These are phyloP conservation scores for Exserohilum turcica DNA, from an alignment of 2,329 filamentous ascomycete genomes.

Conservation along the genomic window DNA sequence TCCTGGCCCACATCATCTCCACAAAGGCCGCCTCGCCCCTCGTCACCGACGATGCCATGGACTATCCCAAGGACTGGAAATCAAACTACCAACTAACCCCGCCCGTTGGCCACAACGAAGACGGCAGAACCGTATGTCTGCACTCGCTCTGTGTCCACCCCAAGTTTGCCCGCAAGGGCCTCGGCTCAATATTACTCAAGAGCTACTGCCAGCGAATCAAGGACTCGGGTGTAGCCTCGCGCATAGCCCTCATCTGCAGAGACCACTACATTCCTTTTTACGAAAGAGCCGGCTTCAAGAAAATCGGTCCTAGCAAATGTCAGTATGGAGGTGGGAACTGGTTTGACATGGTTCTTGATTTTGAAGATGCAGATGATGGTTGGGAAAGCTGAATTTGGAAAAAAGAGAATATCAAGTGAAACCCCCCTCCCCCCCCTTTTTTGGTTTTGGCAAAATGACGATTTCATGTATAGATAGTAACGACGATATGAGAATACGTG, in stretches of 20 bases:
- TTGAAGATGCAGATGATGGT: constrained; percentile 20
- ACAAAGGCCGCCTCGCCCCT: constrained; percentile 68
- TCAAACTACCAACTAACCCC: constrained; percentile 46
- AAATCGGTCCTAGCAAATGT: constrained; percentile 70
- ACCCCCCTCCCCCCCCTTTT: too few relatives aligned
- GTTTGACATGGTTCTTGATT: constrained; percentile 72
- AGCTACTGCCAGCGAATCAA: constrained; percentile 79
- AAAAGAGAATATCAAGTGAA: too few relatives aligned
- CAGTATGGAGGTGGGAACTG: constrained; percentile 80
- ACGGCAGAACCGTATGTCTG: constrained; percentile 75
- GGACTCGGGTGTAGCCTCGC: constrained; percentile 70
- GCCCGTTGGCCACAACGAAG: constrained; percentile 70
- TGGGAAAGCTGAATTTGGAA: constrained; percentile 12
- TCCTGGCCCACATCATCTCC: constrained; percentile 79
- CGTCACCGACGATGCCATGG: constrained; percentile 80
- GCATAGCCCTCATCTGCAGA: constrained; percentile 77
- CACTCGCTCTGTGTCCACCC: constrained; percentile 84
- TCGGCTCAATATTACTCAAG: constrained; percentile 75
- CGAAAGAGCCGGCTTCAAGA: constrained; percentile 72
- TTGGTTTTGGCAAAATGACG: too few relatives aligned
- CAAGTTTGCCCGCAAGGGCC: constrained; percentile 72
- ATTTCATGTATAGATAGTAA: background rate
- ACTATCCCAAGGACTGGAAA: constrained; percentile 70
- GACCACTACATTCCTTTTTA: constrained; percentile 77
- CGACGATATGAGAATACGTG: background rate